Percentiles rank a stretch among this genome's conserved stretches.
Evolutionary conservation across 805 yeast genomes (phyloP).

Genomic region (Wickerhamomyces silvicola): DNA sequence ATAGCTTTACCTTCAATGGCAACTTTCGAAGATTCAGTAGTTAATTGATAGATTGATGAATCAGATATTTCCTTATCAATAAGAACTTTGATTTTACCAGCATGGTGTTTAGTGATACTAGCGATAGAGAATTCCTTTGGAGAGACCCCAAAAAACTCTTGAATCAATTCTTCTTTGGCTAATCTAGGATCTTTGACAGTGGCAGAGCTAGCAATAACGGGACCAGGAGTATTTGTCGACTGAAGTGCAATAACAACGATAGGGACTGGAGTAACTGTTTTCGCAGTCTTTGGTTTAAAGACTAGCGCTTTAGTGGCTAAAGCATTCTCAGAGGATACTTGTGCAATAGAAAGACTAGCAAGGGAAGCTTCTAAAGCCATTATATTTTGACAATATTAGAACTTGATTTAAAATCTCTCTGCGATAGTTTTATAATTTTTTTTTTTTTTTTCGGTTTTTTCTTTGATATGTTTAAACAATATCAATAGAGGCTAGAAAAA

Average conservation of each 20-base stretch:
- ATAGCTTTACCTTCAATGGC: slow-evolving; percentile 41
- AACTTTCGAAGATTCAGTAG: slow-evolving; percentile 49
- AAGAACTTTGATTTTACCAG: slow-evolving; percentile 54
- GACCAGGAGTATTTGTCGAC: slow-evolving; percentile 63
- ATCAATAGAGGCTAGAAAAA: too few species aligned
- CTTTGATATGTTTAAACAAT: too few species aligned
- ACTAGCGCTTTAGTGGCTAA: slow-evolving; percentile 66
- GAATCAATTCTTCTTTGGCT: slow-evolving; percentile 76
- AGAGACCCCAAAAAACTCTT: slow-evolving; percentile 48
- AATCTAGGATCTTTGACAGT: slow-evolving; percentile 79
- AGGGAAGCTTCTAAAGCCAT: slow-evolving; percentile 69
- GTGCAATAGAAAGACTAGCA: slow-evolving; percentile 57
- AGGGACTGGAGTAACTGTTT: slow-evolving; percentile 72
- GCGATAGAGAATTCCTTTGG: slow-evolving; percentile 62
- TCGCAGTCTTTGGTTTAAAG: slow-evolving; percentile 88
- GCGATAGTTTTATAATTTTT: too few species aligned
- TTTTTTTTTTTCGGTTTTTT: too few species aligned
- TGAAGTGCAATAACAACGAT: slow-evolving; percentile 72
- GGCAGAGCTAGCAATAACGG: slow-evolving; percentile 58
- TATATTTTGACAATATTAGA: too few species aligned
- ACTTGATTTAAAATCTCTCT: too few species aligned
- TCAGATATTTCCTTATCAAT: slow-evolving; percentile 45
- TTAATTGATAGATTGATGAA: slow-evolving; percentile 31
- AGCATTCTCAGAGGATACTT: slow-evolving; percentile 45
- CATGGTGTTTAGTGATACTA: slow-evolving; percentile 35